Conservation (phyloP, 257 asterid genomes). For the Solanum appendiculatum region DNA sequence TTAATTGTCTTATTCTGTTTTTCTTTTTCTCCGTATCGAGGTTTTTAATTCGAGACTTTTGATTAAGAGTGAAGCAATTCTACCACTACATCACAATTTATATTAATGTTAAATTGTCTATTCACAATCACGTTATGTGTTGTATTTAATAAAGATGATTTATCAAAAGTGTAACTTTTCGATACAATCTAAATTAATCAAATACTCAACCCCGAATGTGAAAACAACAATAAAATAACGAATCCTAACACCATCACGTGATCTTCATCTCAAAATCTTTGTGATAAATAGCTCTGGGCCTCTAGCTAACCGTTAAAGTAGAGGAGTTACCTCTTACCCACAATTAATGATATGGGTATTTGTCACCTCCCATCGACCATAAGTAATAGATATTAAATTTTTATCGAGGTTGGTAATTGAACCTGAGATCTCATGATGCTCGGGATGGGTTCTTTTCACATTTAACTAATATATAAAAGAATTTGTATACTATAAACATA, state of each 20-base stretch:
- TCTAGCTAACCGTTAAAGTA: not conserved
- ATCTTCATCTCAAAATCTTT: not conserved
- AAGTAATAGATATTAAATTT: too few relatives aligned
- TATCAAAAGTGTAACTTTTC: too few relatives aligned
- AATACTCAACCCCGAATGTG: not conserved
- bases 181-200: too few relatives aligned
- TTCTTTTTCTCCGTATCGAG: too few relatives aligned
- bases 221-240: not conserved
- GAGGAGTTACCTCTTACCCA: not conserved
- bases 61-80: accelerated
- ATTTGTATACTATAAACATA: too few relatives aligned
- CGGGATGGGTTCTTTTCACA: too few relatives aligned
- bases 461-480: too few relatives aligned
- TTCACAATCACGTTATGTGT: not conserved
- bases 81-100: too few relatives aligned
- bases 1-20: not conserved
- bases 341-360: too few relatives aligned
- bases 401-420: too few relatives aligned
- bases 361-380: too few relatives aligned
- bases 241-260: not conserved
- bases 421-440: too few relatives aligned
- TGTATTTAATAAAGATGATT: not conserved
- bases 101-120: not conserved
- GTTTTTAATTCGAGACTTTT: accelerated
- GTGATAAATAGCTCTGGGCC: not conserved